phyloP scores from a whole-genome alignment of 306 rosid species.

The Arachis hypogaea region DNA sequence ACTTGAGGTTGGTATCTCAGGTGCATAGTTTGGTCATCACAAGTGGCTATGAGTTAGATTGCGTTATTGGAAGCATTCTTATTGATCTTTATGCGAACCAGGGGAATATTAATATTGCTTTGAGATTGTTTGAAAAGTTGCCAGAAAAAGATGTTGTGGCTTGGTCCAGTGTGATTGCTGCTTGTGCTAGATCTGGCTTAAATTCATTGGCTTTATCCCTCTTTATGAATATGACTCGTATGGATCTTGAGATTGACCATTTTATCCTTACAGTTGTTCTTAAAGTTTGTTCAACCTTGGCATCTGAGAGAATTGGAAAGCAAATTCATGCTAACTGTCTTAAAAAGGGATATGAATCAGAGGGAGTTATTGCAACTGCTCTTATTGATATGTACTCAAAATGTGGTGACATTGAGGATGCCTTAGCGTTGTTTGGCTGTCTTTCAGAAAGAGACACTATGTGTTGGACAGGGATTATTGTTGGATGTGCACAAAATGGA shows the following conservation, averaged over 20 bases:
- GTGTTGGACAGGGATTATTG: slow-evolving; percentile 91
- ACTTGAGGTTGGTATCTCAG: slow-evolving; percentile 62
- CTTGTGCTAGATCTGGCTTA: slow-evolving; percentile 68
- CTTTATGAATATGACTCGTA: slow-evolving; percentile 60
- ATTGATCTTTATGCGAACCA: slow-evolving; percentile 61
- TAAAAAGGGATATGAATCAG: slow-evolving; percentile 73
- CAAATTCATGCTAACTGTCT: slow-evolving; percentile 74
- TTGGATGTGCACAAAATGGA: slow-evolving; percentile 94
- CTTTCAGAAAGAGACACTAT: slow-evolving; percentile 58
- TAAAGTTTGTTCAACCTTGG: slow-evolving; percentile 67
- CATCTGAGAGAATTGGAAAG: slow-evolving; percentile 75
- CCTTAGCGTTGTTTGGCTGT: slow-evolving; percentile 59
- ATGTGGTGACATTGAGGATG: slow-evolving; percentile 83
- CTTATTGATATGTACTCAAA: slow-evolving; percentile 81
- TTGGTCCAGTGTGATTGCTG: slow-evolving; percentile 85
- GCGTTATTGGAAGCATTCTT: slow-evolving; percentile 79
- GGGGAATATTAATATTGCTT: slow-evolving; percentile 57
- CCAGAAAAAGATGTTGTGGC: slow-evolving; percentile 69
- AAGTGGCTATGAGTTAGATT: slow-evolving; percentile 64
- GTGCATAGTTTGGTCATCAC: slow-evolving; percentile 78
- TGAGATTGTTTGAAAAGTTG: slow-evolving; percentile 66
- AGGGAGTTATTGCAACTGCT: slow-evolving; percentile 67
- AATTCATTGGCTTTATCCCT: slow-evolving; percentile 58
- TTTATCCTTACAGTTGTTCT: slow-evolving; percentile 67
- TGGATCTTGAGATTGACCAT: slow-evolving; percentile 65